Conservation (phyloP, 176 grass and related monocot genomes). For the Eleusine indica region DNA sequence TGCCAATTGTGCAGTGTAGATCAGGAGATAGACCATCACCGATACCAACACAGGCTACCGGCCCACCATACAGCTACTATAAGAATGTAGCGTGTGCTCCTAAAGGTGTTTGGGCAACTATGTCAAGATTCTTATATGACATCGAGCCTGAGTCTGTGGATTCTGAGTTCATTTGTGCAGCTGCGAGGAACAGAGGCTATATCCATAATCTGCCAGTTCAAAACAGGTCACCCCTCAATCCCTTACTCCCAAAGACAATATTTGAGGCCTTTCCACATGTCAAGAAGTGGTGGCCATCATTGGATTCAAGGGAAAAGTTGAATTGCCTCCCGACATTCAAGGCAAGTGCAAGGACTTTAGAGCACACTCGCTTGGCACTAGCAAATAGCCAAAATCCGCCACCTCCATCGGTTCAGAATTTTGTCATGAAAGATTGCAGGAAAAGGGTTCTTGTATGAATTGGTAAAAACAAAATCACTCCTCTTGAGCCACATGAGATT, state of each 20-base stretch:
- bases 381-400: too few species aligned
- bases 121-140: constrained; percentile 67
- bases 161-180: constrained; percentile 71
- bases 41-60: constrained; percentile 25
- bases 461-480: too few species aligned
- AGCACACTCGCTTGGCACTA: too few species aligned
- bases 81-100: constrained; percentile 70
- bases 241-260: too few species aligned
- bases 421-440: too few species aligned
- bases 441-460: too few species aligned
- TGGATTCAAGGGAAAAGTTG: neutral
- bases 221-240: neutral
- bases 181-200: constrained; percentile 64
- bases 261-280: constrained; percentile 56
- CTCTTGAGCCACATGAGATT: too few species aligned
- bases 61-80: constrained; percentile 75
- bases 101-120: constrained; percentile 58
- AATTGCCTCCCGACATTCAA: too few species aligned
- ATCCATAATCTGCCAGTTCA: constrained; percentile 66
- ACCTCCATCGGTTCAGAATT: too few species aligned
- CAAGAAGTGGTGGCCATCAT: constrained; percentile 52
- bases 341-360: too few species aligned
- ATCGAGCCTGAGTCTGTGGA: constrained; percentile 71
- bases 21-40: too few species aligned
- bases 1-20: too few species aligned